phyloP scores from a whole-genome alignment of 768 basidiomycete genomes.

The Holtermannia corniformis region DNA sequence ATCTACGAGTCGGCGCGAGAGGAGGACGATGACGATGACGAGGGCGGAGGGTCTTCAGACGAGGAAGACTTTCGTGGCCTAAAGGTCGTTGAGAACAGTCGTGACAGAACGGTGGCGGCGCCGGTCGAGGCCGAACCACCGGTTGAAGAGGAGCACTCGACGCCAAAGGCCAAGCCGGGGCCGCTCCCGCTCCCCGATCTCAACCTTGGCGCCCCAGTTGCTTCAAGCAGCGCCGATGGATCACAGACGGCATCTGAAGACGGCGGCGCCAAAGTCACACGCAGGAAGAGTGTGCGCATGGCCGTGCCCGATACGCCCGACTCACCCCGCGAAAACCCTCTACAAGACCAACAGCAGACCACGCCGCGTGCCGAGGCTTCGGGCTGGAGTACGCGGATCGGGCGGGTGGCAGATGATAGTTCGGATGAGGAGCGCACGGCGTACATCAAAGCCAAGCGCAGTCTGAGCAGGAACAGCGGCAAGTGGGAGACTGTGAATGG shows the following conservation, averaged over 20 bases:
- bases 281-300: slow-evolving; percentile 37
- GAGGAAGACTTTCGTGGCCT: slow-evolving; percentile 15
- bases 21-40: slow-evolving; percentile 14
- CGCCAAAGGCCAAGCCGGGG: slow-evolving; percentile 4
- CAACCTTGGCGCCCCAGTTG: not conserved
- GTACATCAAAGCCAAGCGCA: slow-evolving; percentile 27
- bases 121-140: not conserved
- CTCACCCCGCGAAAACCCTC: not conserved
- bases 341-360: not conserved
- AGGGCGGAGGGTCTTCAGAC: slow-evolving; percentile 5
- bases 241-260: slow-evolving; percentile 1
- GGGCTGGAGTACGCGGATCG: slow-evolving; percentile 28
- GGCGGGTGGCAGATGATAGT: slow-evolving; percentile 28
- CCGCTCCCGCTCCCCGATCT: not conserved
- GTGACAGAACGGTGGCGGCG: slow-evolving; percentile 10
- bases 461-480: slow-evolving; percentile 25
- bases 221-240: slow-evolving; percentile 2
- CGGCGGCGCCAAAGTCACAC: slow-evolving; percentile 8
- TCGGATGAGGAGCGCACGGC: slow-evolving; percentile 32
- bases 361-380: not conserved
- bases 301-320: slow-evolving; percentile 32
- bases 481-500: slow-evolving; percentile 20
- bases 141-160: slow-evolving; percentile 3
- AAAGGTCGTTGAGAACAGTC: slow-evolving; percentile 36
- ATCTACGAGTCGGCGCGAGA: slow-evolving; percentile 38